Conservation (phyloP, 1,139 yeast genomes). For the Yamadazyma friedrichii region DNA sequence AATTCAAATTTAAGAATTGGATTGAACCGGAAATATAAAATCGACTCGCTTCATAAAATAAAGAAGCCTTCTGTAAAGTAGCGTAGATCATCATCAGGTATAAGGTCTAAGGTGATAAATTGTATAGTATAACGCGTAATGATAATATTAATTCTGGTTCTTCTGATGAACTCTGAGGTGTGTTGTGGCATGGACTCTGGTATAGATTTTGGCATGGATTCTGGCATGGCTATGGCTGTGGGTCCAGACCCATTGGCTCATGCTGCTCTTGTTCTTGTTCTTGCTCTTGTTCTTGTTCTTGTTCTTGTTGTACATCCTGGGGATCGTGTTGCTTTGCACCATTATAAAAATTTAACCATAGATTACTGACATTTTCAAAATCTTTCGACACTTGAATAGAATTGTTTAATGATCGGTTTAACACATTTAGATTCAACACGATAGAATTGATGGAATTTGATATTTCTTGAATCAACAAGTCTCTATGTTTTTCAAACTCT, state of each 20-base stretch:
- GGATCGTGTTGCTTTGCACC: slow-evolving; percentile 23
- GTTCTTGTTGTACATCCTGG: slow-evolving; percentile 7
- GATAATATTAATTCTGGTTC: not conserved
- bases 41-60: slow-evolving; percentile 32
- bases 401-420: slow-evolving; percentile 42
- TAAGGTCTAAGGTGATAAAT: too few relatives aligned
- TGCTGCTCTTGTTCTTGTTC: slow-evolving; percentile 1
- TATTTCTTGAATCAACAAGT: slow-evolving; percentile 43
- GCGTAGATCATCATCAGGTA: too few relatives aligned
- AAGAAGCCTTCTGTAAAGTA: slow-evolving; percentile 6
- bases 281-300: slow-evolving; percentile 2
- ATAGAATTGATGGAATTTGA: slow-evolving; percentile 40
- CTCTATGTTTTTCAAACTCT: slow-evolving; percentile 44
- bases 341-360: slow-evolving; percentile 45
- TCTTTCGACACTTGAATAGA: slow-evolving; percentile 47
- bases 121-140: slow-evolving; percentile 1
- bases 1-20: slow-evolving; percentile 24
- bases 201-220: too few relatives aligned
- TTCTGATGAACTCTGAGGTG: too few relatives aligned
- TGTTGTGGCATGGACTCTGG: too few relatives aligned
- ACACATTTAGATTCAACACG: slow-evolving; percentile 39
- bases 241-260: too few relatives aligned
- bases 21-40: slow-evolving; percentile 25
- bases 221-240: not conserved
- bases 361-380: slow-evolving; percentile 44